Evolutionary conservation across 352 stramenopile genomes (phyloP).

Genomic region (Phytophthora nicotianae): DNA sequence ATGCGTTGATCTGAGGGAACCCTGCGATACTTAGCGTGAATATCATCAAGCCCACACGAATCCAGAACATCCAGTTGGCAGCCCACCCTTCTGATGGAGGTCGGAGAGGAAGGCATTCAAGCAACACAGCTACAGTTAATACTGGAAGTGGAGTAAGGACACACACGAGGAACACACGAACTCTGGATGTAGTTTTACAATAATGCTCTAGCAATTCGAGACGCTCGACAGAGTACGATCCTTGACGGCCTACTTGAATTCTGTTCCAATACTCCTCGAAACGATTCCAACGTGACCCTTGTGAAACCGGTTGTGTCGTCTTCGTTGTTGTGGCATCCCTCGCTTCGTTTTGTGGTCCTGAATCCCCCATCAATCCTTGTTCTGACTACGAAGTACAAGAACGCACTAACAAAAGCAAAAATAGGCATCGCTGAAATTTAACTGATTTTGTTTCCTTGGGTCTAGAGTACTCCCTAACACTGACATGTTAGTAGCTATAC

Average conservation of each 20-base stretch:
- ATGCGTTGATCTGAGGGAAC: conserved; percentile 19
- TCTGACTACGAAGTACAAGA: no score
- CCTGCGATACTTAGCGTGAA: conserved; percentile 15
- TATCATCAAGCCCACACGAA: conserved; percentile 10
- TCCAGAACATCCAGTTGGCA: conserved; percentile 23
- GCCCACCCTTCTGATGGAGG: conserved; percentile 10
- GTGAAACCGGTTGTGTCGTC: not conserved
- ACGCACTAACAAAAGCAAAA: not conserved
- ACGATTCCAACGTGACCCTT: not conserved
- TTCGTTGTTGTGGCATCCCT: not conserved
- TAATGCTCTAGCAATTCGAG: conserved; percentile 14
- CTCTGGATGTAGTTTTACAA: conserved; percentile 7
- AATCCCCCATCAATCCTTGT: not conserved
- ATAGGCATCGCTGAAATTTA: no score
- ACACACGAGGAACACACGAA: conserved; percentile 9
- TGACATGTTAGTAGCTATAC: no score
- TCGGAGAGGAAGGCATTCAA: conserved; percentile 15
- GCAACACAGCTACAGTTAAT: conserved; percentile 5
- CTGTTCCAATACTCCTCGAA: conserved; percentile 12
- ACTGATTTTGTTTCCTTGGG: no score
- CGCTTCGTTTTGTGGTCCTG: not conserved
- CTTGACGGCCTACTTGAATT: conserved; percentile 19
- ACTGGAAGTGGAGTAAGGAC: conserved; percentile 5
- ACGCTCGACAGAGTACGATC: conserved; percentile 21
- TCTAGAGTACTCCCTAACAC: no score